phyloP scores from a whole-genome alignment of 1,284 basidiomycete species.

The Rhodotorula sp. region DNA sequence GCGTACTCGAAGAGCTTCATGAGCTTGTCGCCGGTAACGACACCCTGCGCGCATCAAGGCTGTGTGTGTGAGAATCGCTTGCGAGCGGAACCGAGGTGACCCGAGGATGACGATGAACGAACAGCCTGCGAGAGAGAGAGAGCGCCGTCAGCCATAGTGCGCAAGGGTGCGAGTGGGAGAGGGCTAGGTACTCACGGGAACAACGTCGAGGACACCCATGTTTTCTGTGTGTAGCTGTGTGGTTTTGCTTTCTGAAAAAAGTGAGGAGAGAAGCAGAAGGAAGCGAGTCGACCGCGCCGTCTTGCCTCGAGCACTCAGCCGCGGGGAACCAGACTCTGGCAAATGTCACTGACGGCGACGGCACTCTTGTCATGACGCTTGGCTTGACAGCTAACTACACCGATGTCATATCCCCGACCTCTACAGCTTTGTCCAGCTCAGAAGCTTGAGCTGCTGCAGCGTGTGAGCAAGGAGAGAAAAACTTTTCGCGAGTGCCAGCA shows the following conservation, averaged over 20 bases:
- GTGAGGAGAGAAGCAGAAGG: not conserved
- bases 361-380: no score
- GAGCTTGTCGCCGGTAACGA: constrained; percentile 81
- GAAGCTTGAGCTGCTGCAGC: no score
- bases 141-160: not conserved
- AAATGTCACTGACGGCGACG: not conserved
- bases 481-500: not conserved
- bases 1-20: constrained; percentile 87
- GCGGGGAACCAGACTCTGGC: not conserved
- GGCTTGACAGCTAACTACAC: no score
- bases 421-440: no score
- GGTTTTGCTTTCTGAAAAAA: not conserved
- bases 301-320: not conserved
- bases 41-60: constrained; percentile 55
- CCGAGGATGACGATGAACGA: not conserved
- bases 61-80: not conserved
- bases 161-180: not conserved
- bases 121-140: not conserved
- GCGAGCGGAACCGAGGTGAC: not conserved
- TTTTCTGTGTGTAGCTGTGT: not conserved
- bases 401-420: no score
- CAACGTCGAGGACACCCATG: constrained; percentile 37
- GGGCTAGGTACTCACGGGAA: constrained; percentile 34
- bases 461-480: no score
- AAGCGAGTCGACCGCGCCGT: not conserved